These are phyloP conservation scores for Pseudoscleropodium purum DNA, from an alignment of 225 moss, liverwort and hornwort genomes.

Conservation along the genomic window DNA sequence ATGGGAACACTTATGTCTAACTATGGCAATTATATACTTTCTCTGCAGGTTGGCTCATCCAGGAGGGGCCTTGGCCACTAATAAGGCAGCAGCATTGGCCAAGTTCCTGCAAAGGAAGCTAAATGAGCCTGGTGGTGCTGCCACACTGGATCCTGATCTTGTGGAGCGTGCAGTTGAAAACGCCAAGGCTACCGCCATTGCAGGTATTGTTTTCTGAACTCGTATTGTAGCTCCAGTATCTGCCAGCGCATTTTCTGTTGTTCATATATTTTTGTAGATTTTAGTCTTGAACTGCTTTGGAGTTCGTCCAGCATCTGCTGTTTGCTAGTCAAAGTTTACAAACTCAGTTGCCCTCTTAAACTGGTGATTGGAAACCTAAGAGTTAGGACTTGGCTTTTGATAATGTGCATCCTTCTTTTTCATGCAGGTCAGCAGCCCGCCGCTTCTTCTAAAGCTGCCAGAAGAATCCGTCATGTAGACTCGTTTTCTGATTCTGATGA, in stretches of 20 bases:
- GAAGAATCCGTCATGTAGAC: conserved; percentile 66
- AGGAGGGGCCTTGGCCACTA: conserved; percentile 87
- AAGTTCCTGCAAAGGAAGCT: conserved; percentile 87
- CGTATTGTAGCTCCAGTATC: background rate
- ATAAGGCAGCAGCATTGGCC: conserved; percentile 89
- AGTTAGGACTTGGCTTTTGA: background rate
- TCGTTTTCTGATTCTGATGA: conserved; percentile 82
- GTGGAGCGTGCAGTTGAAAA: conserved; percentile 86
- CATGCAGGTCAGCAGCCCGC: conserved; percentile 29
- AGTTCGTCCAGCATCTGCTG: background rate
- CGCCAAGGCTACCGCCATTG: conserved; percentile 57
- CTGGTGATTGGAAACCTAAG: background rate
- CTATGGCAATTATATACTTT: background rate
- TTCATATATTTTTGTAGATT: background rate
- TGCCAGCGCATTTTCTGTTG: background rate
- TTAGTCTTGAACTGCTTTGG: background rate
- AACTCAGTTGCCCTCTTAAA: background rate
- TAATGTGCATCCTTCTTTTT: background rate
- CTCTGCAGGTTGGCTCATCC: conserved; percentile 86
- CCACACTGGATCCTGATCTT: conserved; percentile 69
- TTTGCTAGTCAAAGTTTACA: background rate
- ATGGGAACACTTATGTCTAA: background rate
- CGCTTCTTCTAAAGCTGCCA: conserved; percentile 25
- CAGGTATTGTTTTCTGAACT: conserved; percentile 30
- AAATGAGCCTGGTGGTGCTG: conserved; percentile 65